Evolutionary conservation across 1,284 basidiomycete genomes (phyloP).

Genomic region (Trametes pubescens): DNA sequence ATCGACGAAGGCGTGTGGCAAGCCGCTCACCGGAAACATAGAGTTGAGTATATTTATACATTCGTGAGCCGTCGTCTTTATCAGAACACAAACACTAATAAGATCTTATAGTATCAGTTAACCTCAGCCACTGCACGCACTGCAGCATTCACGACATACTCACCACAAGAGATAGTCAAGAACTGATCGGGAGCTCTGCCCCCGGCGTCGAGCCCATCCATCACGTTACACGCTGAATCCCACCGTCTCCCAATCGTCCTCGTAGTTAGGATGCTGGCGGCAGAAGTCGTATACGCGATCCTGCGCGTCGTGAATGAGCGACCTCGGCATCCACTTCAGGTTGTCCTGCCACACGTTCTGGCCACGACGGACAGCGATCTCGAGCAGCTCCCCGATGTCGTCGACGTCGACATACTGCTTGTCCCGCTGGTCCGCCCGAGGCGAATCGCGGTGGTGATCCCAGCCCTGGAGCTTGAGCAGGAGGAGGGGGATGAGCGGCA

Average conservation of each 20-base stretch:
- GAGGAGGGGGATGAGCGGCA: constrained; percentile 43
- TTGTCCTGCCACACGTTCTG: neutral
- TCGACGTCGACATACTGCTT: constrained; percentile 42
- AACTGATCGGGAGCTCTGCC: neutral
- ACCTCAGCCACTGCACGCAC: too few species aligned
- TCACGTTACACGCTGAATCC: constrained; percentile 1
- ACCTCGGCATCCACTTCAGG: constrained; percentile 14
- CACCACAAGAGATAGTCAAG: too few species aligned
- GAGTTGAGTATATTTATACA: too few species aligned
- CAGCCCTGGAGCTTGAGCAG: constrained; percentile 47
- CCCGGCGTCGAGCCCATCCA: neutral
- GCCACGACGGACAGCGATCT: constrained; percentile 28
- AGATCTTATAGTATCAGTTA: too few species aligned
- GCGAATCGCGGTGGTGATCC: constrained; percentile 42
- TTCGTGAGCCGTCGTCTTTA: too few species aligned
- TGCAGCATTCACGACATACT: too few species aligned
- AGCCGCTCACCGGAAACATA: too few species aligned
- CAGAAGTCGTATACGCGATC: constrained; percentile 14
- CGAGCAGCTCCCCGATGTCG: constrained; percentile 40
- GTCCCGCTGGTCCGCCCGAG: constrained; percentile 31
- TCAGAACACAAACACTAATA: too few species aligned
- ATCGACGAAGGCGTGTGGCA: too few species aligned
- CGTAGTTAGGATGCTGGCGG: neutral
- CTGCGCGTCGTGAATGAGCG: constrained; percentile 19
- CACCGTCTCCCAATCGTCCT: constrained; percentile 20